Evolutionary conservation across 805 yeast genomes (phyloP).

Genomic region (Saturnispora besseyi): DNA sequence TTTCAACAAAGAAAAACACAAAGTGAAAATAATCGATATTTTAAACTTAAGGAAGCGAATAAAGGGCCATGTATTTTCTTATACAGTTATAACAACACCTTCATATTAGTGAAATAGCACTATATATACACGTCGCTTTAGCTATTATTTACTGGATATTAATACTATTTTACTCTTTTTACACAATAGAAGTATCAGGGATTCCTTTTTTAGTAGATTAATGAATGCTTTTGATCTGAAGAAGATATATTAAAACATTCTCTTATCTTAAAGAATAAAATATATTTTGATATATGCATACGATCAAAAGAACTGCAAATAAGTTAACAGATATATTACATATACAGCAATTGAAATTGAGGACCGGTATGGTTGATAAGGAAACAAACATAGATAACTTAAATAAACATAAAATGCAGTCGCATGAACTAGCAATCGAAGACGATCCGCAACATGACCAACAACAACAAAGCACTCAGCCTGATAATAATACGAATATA

Average conservation of each 20-base stretch:
- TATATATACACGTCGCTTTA: too few relatives aligned
- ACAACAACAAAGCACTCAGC: background rate
- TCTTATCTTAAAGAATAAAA: too few relatives aligned
- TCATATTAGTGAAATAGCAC: too few relatives aligned
- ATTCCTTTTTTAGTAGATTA: too few relatives aligned
- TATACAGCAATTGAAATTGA: background rate
- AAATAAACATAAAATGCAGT: background rate
- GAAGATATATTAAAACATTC: too few relatives aligned
- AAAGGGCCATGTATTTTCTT: too few relatives aligned
- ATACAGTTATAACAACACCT: too few relatives aligned
- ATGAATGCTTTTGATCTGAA: too few relatives aligned
- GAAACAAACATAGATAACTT: background rate
- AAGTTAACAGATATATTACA: background rate
- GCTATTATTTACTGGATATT: too few relatives aligned
- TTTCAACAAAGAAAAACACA: background rate
- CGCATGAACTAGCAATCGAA: background rate
- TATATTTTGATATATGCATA: background rate
- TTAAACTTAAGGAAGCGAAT: background rate
- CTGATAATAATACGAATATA: background rate
- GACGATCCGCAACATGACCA: background rate
- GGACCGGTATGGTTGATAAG: background rate
- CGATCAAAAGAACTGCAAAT: background rate
- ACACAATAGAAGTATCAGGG: too few relatives aligned
- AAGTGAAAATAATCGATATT: background rate
- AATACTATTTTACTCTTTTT: too few relatives aligned